Percentiles rank a stretch among this genome's conserved stretches.
Evolutionary conservation across 257 asterid species (phyloP).

Genomic region (Phtheirospermum japonicum): DNA sequence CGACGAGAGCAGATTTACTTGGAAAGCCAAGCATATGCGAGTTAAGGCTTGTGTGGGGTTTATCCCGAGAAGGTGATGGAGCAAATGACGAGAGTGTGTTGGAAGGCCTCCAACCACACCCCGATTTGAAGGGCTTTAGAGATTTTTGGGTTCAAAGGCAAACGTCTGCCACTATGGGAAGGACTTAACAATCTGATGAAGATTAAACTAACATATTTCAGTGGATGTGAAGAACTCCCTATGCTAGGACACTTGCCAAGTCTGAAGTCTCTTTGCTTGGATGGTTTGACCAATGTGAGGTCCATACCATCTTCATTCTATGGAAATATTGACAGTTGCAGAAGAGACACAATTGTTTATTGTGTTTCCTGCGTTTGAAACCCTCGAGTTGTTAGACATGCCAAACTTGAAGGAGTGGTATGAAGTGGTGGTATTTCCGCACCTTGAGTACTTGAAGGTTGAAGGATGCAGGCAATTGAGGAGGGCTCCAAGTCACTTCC

Average conservation of each 20-base stretch:
- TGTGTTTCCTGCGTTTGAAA: constrained; percentile 29
- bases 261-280: constrained; percentile 15
- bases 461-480: too few species aligned
- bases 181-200: too few species aligned
- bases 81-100: constrained; percentile 13
- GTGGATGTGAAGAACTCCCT: too few species aligned
- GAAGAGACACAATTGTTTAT: too few species aligned
- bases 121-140: neutral
- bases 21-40: too few species aligned
- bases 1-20: too few species aligned
- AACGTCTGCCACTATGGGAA: neutral
- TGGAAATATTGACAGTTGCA: too few species aligned
- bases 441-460: too few species aligned
- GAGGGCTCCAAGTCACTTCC: constrained; percentile 38
- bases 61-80: neutral
- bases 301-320: constrained; percentile 29
- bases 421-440: too few species aligned
- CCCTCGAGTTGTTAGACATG: constrained; percentile 26
- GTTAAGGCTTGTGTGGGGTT: neutral
- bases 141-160: neutral
- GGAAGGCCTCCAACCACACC: constrained; percentile 9
- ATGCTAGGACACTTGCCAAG: constrained; percentile 33
- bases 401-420: neutral
- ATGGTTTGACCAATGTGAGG: neutral
- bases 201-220: too few species aligned